Evolutionary conservation across 2,329 filamentous ascomycete genomes (phyloP), one percentile per base, ranked within the genome.

Genomic region (Incumbomyces delicatus): DNA sequence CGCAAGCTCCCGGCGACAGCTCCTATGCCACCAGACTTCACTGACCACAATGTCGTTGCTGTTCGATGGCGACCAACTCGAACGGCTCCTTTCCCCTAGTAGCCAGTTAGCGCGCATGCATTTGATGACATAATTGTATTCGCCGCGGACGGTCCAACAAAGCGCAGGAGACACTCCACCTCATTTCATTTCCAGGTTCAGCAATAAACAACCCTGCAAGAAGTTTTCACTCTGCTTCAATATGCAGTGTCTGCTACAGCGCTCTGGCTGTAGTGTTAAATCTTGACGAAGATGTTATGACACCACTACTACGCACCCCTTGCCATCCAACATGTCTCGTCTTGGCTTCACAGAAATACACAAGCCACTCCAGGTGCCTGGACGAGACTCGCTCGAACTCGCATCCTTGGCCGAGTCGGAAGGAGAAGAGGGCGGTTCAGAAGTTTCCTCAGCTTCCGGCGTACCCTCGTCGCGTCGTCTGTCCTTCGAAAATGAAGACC

Each of bases 371-470:
- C 46, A 39, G 20, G 35, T 52, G n/a, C 68, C 70, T 11, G 69
- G 79, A 51, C 86, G 92, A 69, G 92, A 98, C 74, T 96, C 90
- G 39, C 80, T 98, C 61, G 92, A 98, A 72, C 83, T 98, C 49
- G 92, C 89, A 50, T 95, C 89, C 44, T 80, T 98, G 53, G 92
- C 90, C 50, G 94, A 87, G 52, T 87, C 84, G 57, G 77, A 75
- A 44, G 76, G 75, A 52, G 77, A 77, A 41, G 75, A 69, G 40
- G 33, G 16, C 39, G 71, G 76, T n/a, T 85, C 83, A 13, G 77
- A 83, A 47, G 73, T 73, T 34, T 95, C 88, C 31, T 84, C 80
- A 2, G 78, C 81, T 33, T 87, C 85, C n/a, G 90, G 87, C 57
- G 80, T 89, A 58, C 86, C 88, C 12, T 96, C 90, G n/a, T 95